Conservation (phyloP, 306 rosid genomes). For the Gillenia trifoliata region DNA sequence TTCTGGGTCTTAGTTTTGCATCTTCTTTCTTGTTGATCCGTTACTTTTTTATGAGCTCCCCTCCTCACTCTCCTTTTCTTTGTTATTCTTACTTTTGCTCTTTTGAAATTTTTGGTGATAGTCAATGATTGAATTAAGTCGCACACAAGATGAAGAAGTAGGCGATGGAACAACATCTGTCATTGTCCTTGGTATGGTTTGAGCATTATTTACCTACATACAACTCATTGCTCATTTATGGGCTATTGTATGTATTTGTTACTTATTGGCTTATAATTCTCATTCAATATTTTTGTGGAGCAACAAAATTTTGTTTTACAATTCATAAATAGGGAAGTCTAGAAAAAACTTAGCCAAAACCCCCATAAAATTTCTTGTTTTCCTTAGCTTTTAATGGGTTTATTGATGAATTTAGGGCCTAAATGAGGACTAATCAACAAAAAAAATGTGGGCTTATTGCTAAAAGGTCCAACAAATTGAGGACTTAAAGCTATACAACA, state of each 20-base stretch:
- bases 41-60: not conserved
- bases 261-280: not conserved
- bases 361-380: not conserved
- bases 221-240: not conserved
- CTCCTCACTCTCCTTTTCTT: not conserved
- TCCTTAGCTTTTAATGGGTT: not conserved
- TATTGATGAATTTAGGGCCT: not conserved
- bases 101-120: slow-evolving; percentile 19
- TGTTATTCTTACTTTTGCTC: slow-evolving; percentile 5
- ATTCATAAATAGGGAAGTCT: not conserved
- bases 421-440: not conserved
- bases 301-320: not conserved
- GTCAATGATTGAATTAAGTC: slow-evolving; percentile 98
- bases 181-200: slow-evolving; percentile 80
- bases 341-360: not conserved
- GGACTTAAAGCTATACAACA: not conserved
- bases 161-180: slow-evolving; percentile 99
- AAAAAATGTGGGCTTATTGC: not conserved
- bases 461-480: not conserved
- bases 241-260: not conserved
- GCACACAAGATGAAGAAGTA: slow-evolving; percentile 97
- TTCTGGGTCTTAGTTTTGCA: not conserved
- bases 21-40: not conserved
- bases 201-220: not conserved
- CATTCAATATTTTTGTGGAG: not conserved